phyloP scores from a whole-genome alignment of 1,284 basidiomycete species.

The Schizopora paradoxa region DNA sequence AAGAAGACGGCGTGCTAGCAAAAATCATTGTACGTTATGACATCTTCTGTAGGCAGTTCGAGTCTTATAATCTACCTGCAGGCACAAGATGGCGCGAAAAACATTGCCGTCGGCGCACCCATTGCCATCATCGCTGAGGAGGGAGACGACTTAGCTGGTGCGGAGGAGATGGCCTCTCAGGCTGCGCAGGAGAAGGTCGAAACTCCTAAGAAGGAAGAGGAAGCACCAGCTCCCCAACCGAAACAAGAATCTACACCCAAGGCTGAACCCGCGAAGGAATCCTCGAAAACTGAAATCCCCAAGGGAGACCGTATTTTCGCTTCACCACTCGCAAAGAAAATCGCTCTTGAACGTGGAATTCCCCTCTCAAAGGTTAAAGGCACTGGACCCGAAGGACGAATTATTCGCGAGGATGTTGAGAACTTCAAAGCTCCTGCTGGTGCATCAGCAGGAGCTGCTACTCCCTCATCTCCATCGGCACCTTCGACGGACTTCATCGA shows the following conservation, averaged over 20 bases:
- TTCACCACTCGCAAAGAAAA: conserved; percentile 92
- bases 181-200: conserved; percentile 39
- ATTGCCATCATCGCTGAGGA: conserved; percentile 93
- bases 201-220: conserved; percentile 33
- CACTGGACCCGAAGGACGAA: conserved; percentile 89
- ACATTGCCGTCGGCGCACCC: conserved; percentile 76
- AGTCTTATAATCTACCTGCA: conserved; percentile 28
- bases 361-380: conserved; percentile 91
- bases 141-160: conserved; percentile 87
- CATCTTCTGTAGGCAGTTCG: conserved; percentile 5
- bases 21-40: conserved; percentile 71
- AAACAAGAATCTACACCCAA: conserved; percentile 40
- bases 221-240: conserved; percentile 31
- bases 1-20: conserved; percentile 92
- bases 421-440: conserved; percentile 65
- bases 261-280: conserved; percentile 31
- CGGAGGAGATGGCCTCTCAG: conserved; percentile 71
- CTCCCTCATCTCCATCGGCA: conserved; percentile 36
- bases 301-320: conserved; percentile 86
- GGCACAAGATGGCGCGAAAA: conserved; percentile 82
- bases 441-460: conserved; percentile 35
- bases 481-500: conserved; percentile 76
- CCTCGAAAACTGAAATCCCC: conserved; percentile 50
- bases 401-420: conserved; percentile 92
- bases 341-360: conserved; percentile 93